Base-by-base conservation (phyloP, 2,329 filamentous ascomycete genomes). In the Ophiostoma angusticollis region DNA sequence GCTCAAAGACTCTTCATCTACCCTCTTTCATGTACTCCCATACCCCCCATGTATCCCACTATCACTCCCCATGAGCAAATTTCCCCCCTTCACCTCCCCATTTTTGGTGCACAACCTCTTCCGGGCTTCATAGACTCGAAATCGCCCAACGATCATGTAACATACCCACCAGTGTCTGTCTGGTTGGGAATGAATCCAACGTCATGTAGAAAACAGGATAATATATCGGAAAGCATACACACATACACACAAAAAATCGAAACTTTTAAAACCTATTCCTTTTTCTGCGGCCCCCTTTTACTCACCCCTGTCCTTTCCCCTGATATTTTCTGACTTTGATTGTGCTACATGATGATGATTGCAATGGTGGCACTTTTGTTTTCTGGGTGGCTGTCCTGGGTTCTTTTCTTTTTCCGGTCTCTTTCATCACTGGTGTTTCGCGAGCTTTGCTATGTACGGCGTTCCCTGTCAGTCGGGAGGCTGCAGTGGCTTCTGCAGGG, bases 141-240 rank as follows among this genome's bases (percentile, higher is more conserved):
- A 37, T 36, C 40, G 35, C 39, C n/a, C 42, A 45, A 48, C 42
- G 42, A 44, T 48, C 46, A 48, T 48, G 46, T 48, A 48, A 44
- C 46, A 48, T 45, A 43, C 46, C 45, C 41, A 30, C 36, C 40
- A 36, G n/a, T 35, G 27, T 39, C n/a, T n/a, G n/a, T n/a, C 28
- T 41, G 39, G 45, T 32, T 17, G 42, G 46, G 45, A 47, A 48
- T 48, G 46, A 48, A 48, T 48, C 34, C 42, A 33, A 45, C 40
- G 46, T 48, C 45, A 48, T 48, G 46, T 48, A 48, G 41, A 45
- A 43, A 48, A 44, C 43, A 48, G 45, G 46, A 48, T 48, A 48
- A 45, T 48, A 44, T 43, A 45, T 39, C 43, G 45, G 46, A 48
- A 45, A 39, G 46, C 42, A 47, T 44, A 45, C 44, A 43, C 44